Base-by-base conservation (phyloP, 2,329 filamentous ascomycete species). In the Fusarium sp. region DNA sequence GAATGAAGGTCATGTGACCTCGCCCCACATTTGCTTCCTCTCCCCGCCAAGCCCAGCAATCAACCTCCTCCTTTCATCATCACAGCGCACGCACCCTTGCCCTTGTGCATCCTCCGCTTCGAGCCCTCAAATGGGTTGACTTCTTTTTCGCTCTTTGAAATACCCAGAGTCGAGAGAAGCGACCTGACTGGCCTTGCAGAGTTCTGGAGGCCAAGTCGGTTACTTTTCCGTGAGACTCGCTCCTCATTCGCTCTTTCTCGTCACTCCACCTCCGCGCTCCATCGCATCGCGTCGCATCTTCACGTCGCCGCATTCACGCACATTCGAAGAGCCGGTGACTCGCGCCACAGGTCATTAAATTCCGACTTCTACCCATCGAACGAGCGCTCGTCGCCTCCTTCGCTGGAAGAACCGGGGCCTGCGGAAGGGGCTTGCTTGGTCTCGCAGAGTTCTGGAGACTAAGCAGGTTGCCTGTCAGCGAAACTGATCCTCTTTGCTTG, bases 361-460 rank as follows among this genome's bases (percentile, higher is more conserved):
- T 60, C 63, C 40, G 63, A 31, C 47, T 58, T 67, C 50, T 67
- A 67, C 65, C 65, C 65, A 50, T 58, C 50, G 31, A 63, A 58
- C 59, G 59, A 63, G 50, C 33, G 54, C 42, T 52, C 2, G 22
- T 13, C 18, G 50, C 38, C 65, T 67, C 59, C 59, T 67, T 58
- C 40, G 50, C 50, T 60, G 63, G 63, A 66, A 67, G 50, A 63
- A 63, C 29, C 58, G 65, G 65, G 64, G 36, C 59, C 20, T 58
- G 50, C 14, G 27, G 65, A 67, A 63, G 59, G 65, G 33, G 38
- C 59, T 63, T 58, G 59, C 50, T 63, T 63, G 38, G 47, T 22
- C 65, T 67, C 40, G 65, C 59, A 63, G 65, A 63, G 45, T 57
- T 58, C 65, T 67, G 59, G 59, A 33, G 47, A 63, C 59, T 25